These are phyloP conservation scores for Stentor roeselii DNA, from an alignment of 73 alveolate species.

Conservation along the genomic window DNA sequence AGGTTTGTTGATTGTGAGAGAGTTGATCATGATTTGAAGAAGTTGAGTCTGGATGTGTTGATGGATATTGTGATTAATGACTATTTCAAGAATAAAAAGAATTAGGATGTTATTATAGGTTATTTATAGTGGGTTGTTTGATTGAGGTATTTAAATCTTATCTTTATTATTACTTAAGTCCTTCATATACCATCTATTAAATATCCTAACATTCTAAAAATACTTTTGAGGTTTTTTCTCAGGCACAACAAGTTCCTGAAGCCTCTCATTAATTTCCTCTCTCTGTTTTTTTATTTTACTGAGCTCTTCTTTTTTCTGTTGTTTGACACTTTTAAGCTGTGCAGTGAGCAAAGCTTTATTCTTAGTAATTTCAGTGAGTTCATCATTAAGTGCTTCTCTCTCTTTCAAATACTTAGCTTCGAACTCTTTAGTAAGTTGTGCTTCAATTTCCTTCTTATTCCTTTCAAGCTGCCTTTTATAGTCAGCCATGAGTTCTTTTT, in stretches of 20 bases:
- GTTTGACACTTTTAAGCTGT: slow-evolving; percentile 5
- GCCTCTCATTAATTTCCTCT: background rate
- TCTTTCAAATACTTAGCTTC: background rate
- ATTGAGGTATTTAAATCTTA: too few relatives aligned
- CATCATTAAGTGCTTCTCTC: background rate
- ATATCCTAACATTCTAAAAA: too few relatives aligned
- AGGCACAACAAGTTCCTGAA: slow-evolving; percentile 15
- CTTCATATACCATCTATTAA: too few relatives aligned
- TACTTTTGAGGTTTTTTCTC: too few relatives aligned
- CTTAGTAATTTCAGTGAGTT: slow-evolving; percentile 10
- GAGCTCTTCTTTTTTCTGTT: slow-evolving; percentile 15
- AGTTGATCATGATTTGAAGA: background rate
- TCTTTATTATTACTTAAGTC: too few relatives aligned
- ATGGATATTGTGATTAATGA: background rate
- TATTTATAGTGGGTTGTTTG: too few relatives aligned
- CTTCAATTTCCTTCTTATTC: slow-evolving; percentile 25
- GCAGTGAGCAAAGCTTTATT: background rate
- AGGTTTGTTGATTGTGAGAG: background rate
- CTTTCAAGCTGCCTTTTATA: background rate
- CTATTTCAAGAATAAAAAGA: background rate
- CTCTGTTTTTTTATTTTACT: background rate
- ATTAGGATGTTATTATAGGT: too few relatives aligned
- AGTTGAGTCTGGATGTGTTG: background rate
- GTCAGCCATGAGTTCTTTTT: slow-evolving; percentile 3
- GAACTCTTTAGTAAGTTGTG: slow-evolving; percentile 1